Conservation (phyloP, 129 eudicot genomes). For the Arctium minus region DNA sequence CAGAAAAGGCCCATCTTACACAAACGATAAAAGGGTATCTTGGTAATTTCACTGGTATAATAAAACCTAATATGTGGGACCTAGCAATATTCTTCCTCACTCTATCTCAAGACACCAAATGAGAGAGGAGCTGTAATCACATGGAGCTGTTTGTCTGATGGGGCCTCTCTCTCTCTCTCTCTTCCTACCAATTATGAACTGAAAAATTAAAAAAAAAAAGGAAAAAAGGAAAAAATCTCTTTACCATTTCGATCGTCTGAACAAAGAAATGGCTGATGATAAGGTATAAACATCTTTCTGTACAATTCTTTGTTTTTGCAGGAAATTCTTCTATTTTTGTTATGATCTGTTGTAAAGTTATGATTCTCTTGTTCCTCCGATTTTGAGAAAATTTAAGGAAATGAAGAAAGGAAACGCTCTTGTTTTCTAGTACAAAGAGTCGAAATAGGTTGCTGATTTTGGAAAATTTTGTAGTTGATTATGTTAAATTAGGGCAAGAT, state of each 20-base stretch:
- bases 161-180: conserved; percentile 20
- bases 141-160: conserved; percentile 29
- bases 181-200: conserved; percentile 27
- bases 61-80: conserved; percentile 15
- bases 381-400: conserved; percentile 1
- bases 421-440: neutral
- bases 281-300: conserved; percentile 23
- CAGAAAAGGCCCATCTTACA: neutral
- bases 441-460: conserved; percentile 8
- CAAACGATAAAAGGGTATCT: conserved; percentile 4
- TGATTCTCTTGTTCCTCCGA: conserved; percentile 15
- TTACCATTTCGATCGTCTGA: conserved; percentile 26
- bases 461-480: conserved; percentile 12
- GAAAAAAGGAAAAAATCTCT: neutral
- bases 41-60: neutral
- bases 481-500: conserved; percentile 6
- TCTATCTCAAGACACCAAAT: conserved; percentile 31
- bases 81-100: conserved; percentile 17
- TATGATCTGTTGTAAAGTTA: conserved; percentile 16
- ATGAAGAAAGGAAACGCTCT: neutral
- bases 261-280: conserved; percentile 31
- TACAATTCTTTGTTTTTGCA: conserved; percentile 3
- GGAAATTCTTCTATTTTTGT: conserved; percentile 9
- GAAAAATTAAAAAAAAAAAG: neutral
- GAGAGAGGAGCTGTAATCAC: conserved; percentile 32